Percentiles rank a stretch among this genome's conserved stretches.
Conservation (phyloP, 805 yeast genomes). For the Candida insectorum region DNA sequence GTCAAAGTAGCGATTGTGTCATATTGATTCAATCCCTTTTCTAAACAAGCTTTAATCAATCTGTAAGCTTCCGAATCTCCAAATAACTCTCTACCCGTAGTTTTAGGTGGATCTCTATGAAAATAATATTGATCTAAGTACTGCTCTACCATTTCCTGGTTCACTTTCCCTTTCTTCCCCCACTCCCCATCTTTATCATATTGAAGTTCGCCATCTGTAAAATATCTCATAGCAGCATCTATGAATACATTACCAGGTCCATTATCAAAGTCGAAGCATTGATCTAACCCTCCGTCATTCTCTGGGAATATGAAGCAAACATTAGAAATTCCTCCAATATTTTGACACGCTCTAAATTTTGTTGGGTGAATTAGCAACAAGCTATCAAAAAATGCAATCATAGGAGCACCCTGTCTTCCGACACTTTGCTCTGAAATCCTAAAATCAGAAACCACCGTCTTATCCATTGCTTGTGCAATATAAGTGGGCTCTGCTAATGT, state of each 20-base stretch:
- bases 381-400: slow-evolving; percentile 21
- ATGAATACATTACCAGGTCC: slow-evolving; percentile 26
- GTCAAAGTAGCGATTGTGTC: slow-evolving; percentile 22
- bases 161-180: slow-evolving; percentile 19
- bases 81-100: slow-evolving; percentile 23
- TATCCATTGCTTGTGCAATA: slow-evolving; percentile 13
- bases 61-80: slow-evolving; percentile 17
- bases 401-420: slow-evolving; percentile 25
- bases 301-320: slow-evolving; percentile 20
- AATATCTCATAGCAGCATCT: slow-evolving; percentile 21
- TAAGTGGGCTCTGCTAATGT: slow-evolving; percentile 18
- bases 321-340: slow-evolving; percentile 24
- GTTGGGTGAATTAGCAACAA: slow-evolving; percentile 16
- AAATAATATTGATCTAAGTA: slow-evolving; percentile 17
- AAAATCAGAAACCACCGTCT: slow-evolving; percentile 19
- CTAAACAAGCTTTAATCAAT: slow-evolving; percentile 5
- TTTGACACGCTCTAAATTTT: slow-evolving; percentile 18
- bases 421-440: slow-evolving; percentile 20
- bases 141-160: slow-evolving; percentile 17
- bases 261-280: slow-evolving; percentile 19
- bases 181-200: slow-evolving; percentile 20
- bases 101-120: slow-evolving; percentile 17
- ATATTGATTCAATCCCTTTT: slow-evolving; percentile 14
- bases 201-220: slow-evolving; percentile 16
- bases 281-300: slow-evolving; percentile 17